These are phyloP conservation scores for Aureobasidium subglaciale DNA, from an alignment of 2,329 filamentous ascomycete genomes.

Conservation along the genomic window DNA sequence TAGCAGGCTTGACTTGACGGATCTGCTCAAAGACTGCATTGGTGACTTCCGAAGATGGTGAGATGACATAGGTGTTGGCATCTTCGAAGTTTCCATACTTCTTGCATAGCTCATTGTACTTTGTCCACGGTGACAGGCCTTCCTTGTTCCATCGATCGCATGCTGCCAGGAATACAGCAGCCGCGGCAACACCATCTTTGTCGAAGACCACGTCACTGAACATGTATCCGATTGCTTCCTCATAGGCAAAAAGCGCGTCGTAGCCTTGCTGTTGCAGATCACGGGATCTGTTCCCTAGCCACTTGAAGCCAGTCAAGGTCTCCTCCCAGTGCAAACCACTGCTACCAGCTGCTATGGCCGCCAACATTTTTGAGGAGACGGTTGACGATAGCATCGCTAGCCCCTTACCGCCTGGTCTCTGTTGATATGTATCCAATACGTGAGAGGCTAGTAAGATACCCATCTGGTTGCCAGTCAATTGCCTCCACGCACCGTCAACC, in stretches of 20 bases:
- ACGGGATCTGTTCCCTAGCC: slow-evolving; percentile 56
- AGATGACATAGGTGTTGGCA: slow-evolving; percentile 57
- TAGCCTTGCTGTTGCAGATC: slow-evolving; percentile 45
- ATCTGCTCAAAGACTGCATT: slow-evolving; percentile 49
- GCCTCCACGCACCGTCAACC: slow-evolving; percentile 49
- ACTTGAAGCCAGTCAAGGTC: slow-evolving; percentile 61
- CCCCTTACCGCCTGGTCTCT: slow-evolving; percentile 22
- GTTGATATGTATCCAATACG: slow-evolving; percentile 43
- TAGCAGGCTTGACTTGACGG: slow-evolving; percentile 25
- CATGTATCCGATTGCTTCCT: slow-evolving; percentile 63
- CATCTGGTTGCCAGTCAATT: slow-evolving; percentile 59
- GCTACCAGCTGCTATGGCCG: slow-evolving; percentile 42
- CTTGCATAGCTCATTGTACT: slow-evolving; percentile 51
- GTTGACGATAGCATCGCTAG: slow-evolving; percentile 55
- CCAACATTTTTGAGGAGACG: slow-evolving; percentile 58
- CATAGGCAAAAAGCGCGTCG: slow-evolving; percentile 50
- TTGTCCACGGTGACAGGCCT: slow-evolving; percentile 50
- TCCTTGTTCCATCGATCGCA: slow-evolving; percentile 45
- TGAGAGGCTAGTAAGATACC: slow-evolving; percentile 54
- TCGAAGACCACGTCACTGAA: slow-evolving; percentile 55
- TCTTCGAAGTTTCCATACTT: slow-evolving; percentile 56
- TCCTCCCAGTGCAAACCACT: slow-evolving; percentile 52
- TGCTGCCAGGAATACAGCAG: slow-evolving; percentile 52
- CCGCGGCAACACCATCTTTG: slow-evolving; percentile 58
- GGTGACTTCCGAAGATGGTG: slow-evolving; percentile 47